Evolutionary conservation across 1,284 basidiomycete genomes (phyloP), one percentile per base, ranked within the genome.

Genomic region (Hymenochaete sp.): DNA sequence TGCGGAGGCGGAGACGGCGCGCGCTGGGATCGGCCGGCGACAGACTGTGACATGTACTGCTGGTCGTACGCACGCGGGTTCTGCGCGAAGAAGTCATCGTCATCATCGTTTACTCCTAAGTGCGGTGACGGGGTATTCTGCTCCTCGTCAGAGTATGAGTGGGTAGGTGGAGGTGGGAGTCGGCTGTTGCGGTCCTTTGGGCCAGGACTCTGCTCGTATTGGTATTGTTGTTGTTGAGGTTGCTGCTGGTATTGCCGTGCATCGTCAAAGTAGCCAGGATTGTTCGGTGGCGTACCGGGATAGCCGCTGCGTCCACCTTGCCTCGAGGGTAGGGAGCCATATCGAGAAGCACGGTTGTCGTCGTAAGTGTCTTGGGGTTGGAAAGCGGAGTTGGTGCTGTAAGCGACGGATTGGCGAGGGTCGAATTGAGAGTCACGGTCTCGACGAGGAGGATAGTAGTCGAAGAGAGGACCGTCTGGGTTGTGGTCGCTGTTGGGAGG

Each of bases 1-100:
- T 71, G 78, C 11, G 69, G 66, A 16, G 76, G 67, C 2, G 77
- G 48, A n/a, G 48, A 45, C 16, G 38, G 16, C 6, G 35, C 48
- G 39, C 44, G 48, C 32, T 50, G 48, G 3, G 48, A 50, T 16
- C 43, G 44, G 28, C 22, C 26, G 21, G 27, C 39, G 25, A 38
- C 21, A 16, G 48, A 50, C 25, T 46, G 48, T 21, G 48, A 38
- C 18, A 38, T 40, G 28, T 44, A 48, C 8, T 28, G 44, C 36
- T 44, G 44, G 10, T 49, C 47, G 29, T 41, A 42, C 16, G 35
- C 33, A 36, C 47, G 49, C 22, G 44, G 39, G 38, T 48, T 51
- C 19, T 38, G 47, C 13, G 42, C 38, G 39, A 68, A 71, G 55
- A 71, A 71, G 53, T 70, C 69, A 48, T 72, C 70, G 44, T 50